Percentiles rank a stretch among this genome's conserved stretches.
Evolutionary conservation across 345 rosid genomes (phyloP).

Genomic region (Brassica napus): DNA sequence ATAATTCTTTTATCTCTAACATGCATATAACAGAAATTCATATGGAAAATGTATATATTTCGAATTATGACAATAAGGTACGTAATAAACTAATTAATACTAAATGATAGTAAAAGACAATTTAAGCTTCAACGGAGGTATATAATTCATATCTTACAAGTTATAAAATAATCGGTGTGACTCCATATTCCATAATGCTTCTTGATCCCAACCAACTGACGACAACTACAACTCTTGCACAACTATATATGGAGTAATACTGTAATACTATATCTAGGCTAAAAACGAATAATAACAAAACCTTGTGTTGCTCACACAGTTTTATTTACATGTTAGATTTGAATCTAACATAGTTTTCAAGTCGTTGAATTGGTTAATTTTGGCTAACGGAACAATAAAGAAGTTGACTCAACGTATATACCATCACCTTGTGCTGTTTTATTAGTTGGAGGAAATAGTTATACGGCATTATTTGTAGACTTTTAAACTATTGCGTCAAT

Average conservation of each 20-base stretch:
- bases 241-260: background rate
- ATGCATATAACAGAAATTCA: background rate
- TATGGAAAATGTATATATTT: background rate
- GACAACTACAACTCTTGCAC: background rate
- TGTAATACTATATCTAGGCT: background rate
- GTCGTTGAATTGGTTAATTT: background rate
- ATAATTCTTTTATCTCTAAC: background rate
- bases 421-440: background rate
- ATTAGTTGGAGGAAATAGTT: background rate
- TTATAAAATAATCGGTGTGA: constrained; percentile 13
- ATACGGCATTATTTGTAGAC: background rate
- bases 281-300: constrained; percentile 7
- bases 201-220: constrained; percentile 19
- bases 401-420: background rate
- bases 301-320: constrained; percentile 2
- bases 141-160: background rate
- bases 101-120: constrained; percentile 15
- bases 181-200: constrained; percentile 14
- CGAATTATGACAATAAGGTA: background rate
- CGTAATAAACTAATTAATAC: background rate
- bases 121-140: constrained; percentile 22
- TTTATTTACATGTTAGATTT: background rate
- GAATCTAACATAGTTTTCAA: constrained; percentile 10
- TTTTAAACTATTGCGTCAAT: constrained; percentile 2
- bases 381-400: background rate